Percentiles rank a stretch among this genome's conserved stretches.
phyloP scores from a whole-genome alignment of 805 yeast genomes.

The Sugiyamaella chiloensis region DNA sequence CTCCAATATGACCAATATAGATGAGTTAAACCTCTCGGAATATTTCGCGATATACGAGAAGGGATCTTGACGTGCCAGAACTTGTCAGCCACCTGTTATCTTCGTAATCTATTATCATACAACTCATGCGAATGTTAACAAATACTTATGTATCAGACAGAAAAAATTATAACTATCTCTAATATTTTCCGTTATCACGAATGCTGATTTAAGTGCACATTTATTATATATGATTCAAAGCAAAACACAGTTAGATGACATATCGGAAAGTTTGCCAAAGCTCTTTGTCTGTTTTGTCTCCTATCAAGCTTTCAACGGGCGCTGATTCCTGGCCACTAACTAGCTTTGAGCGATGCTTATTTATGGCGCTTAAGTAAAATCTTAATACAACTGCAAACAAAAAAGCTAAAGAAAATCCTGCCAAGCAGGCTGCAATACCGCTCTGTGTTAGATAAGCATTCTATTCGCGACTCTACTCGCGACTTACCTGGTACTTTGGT shows the following conservation, averaged over 20 bases:
- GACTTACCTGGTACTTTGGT: not conserved
- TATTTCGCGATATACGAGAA: too few species aligned
- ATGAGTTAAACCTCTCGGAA: too few species aligned
- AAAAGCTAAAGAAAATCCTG: not conserved
- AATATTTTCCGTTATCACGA: too few species aligned
- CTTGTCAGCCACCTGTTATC: too few species aligned
- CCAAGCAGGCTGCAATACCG: not conserved
- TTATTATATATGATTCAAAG: not conserved
- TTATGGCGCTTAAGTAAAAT: not conserved
- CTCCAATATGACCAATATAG: not conserved
- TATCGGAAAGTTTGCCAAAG: not conserved
- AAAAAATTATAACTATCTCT: too few species aligned
- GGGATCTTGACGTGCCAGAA: too few species aligned
- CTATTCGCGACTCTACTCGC: not conserved
- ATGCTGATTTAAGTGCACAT: not conserved
- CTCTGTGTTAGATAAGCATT: not conserved
- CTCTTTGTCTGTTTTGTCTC: not conserved
- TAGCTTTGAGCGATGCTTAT: not conserved
- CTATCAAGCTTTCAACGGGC: not conserved
- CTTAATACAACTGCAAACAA: not conserved
- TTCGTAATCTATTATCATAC: too few species aligned
- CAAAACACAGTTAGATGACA: not conserved
- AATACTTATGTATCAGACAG: too few species aligned
- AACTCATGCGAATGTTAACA: too few species aligned
- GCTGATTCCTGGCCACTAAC: not conserved